Evolutionary conservation across 1,284 basidiomycete species (phyloP).

Genomic region (Apiotrichum gracile): DNA sequence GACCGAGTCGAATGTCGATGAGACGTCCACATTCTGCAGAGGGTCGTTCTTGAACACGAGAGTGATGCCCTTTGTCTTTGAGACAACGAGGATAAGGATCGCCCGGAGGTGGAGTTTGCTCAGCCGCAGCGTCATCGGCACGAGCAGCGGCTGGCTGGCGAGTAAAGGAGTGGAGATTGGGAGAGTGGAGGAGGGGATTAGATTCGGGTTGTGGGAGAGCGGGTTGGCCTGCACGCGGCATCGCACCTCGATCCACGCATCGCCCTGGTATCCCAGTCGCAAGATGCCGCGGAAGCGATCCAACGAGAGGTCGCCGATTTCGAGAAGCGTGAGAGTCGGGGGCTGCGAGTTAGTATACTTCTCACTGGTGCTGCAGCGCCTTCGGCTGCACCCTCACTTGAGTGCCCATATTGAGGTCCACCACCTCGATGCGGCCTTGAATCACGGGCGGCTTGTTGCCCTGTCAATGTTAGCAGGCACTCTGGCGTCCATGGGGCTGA

Average conservation of each 20-base stretch:
- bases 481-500: neutral
- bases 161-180: slow-evolving; percentile 72
- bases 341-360: slow-evolving; percentile 54
- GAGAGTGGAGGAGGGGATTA: slow-evolving; percentile 67
- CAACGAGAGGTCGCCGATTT: slow-evolving; percentile 92
- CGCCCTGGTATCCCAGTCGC: slow-evolving; percentile 87
- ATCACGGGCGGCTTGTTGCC: slow-evolving; percentile 97
- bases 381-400: slow-evolving; percentile 56
- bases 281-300: slow-evolving; percentile 98
- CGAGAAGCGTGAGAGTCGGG: slow-evolving; percentile 92
- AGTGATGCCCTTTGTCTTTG: slow-evolving; percentile 94
- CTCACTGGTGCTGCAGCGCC: neutral
- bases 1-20: slow-evolving; percentile 95
- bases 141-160: slow-evolving; percentile 85
- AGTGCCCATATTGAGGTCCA: slow-evolving; percentile 96
- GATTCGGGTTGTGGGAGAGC: slow-evolving; percentile 68
- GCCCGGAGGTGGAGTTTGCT: slow-evolving; percentile 89
- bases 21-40: slow-evolving; percentile 94
- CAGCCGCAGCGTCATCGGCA: slow-evolving; percentile 96
- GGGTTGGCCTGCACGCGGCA: slow-evolving; percentile 76
- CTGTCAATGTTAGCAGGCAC: slow-evolving; percentile 16
- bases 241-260: slow-evolving; percentile 90
- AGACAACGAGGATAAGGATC: slow-evolving; percentile 95
- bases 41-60: slow-evolving; percentile 99
- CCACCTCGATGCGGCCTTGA: slow-evolving; percentile 93